Percentiles rank a stretch among this genome's conserved stretches.
phyloP scores from a whole-genome alignment of 257 asterid species.

The Plantago major region DNA sequence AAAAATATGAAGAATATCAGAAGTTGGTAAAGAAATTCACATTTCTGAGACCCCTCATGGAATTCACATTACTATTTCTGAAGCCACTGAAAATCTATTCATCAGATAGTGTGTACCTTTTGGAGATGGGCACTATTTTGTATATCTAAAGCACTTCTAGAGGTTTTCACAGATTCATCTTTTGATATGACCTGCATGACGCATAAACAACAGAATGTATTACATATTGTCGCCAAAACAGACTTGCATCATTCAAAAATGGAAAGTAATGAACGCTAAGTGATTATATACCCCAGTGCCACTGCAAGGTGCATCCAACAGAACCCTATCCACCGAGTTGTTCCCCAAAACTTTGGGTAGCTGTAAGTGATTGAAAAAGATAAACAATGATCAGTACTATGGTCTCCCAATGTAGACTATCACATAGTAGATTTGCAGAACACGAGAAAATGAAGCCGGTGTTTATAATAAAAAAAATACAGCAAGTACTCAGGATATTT shows the following conservation, averaged over 20 bases:
- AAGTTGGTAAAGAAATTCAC: not conserved
- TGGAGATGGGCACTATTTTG: constrained; percentile 71
- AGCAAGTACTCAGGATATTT: constrained; percentile 3
- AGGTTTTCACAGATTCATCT: constrained; percentile 88
- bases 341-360: constrained; percentile 79
- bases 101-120: constrained; percentile 46
- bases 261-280: constrained; percentile 5
- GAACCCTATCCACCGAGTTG: constrained; percentile 75
- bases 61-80: not conserved
- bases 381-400: not conserved
- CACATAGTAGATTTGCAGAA: not conserved
- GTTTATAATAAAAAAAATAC: not conserved
- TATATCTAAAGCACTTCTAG: constrained; percentile 73
- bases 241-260: constrained; percentile 8
- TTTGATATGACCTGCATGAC: constrained; percentile 80
- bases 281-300: constrained; percentile 81
- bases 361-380: constrained; percentile 37
- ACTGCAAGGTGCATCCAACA: constrained; percentile 98
- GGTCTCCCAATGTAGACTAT: no score
- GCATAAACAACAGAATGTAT: constrained; percentile 4
- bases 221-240: constrained; percentile 3
- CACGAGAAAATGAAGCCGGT: no score
- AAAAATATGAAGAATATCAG: constrained; percentile 4
- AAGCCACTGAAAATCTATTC: constrained; percentile 5
- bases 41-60: not conserved